These are phyloP conservation scores for Amphirosellinia nigrospora DNA, from an alignment of 495 filamentous ascomycete species.

Conservation along the genomic window DNA sequence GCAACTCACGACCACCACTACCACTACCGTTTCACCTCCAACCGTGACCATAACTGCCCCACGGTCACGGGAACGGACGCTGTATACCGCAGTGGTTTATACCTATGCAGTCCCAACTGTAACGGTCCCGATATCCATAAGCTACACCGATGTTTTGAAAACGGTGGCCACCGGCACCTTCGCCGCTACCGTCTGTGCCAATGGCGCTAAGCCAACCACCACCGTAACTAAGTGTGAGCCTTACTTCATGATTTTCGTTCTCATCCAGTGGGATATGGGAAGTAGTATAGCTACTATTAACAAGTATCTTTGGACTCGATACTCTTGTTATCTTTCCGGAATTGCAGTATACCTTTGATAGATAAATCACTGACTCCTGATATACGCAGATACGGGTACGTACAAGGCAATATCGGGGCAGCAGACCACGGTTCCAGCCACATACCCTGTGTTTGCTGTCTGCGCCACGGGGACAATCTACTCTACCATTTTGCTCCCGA, in stretches of 20 bases:
- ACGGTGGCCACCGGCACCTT: conserved; percentile 14
- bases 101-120: neutral
- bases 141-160: neutral
- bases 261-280: neutral
- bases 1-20: neutral
- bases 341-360: neutral
- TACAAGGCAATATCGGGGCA: conserved; percentile 9
- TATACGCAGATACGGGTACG: conserved; percentile 4
- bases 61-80: neutral
- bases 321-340: neutral
- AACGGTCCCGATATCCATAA: conserved; percentile 4
- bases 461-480: conserved; percentile 2
- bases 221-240: conserved; percentile 10
- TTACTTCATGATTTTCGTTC: neutral
- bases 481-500: neutral
- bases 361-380: neutral
- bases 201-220: conserved; percentile 7
- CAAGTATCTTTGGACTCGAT: neutral
- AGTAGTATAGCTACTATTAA: neutral
- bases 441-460: conserved; percentile 2
- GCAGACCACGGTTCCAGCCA: neutral
- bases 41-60: neutral
- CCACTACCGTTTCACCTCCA: conserved; percentile 1
- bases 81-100: neutral
- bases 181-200: conserved; percentile 8